Conservation (phyloP, 192 early-diverging fungal genomes). For the Backusella mclennaniae region DNA sequence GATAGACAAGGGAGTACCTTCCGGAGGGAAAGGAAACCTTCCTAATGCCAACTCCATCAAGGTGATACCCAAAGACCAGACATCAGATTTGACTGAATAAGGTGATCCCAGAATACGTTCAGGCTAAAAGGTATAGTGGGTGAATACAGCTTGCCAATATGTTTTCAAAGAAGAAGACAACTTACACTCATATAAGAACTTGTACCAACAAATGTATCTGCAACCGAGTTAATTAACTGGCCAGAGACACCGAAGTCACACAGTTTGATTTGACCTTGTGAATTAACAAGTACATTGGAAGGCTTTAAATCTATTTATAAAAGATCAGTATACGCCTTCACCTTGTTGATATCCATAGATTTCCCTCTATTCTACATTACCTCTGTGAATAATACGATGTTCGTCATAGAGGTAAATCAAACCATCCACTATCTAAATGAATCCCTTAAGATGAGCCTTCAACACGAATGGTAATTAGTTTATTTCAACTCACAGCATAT, state of each 20-base stretch:
- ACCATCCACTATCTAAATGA: slow-evolving; percentile 57
- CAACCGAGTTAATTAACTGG: slow-evolving; percentile 80
- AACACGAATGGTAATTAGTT: not conserved
- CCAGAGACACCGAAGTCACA: slow-evolving; percentile 93
- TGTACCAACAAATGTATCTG: slow-evolving; percentile 85
- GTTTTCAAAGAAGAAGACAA: slow-evolving; percentile 6
- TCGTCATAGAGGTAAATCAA: slow-evolving; percentile 85
- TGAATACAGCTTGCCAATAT: not conserved
- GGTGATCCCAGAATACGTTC: slow-evolving; percentile 77
- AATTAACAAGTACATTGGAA: slow-evolving; percentile 85
- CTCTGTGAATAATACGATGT: slow-evolving; percentile 91
- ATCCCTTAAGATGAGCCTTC: too few relatives aligned
- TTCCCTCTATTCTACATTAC: slow-evolving; percentile 32
- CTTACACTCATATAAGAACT: slow-evolving; percentile 80
- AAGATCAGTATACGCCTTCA: not conserved
- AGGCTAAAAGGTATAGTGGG: slow-evolving; percentile 40
- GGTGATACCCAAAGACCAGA: slow-evolving; percentile 81
- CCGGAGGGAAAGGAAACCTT: slow-evolving; percentile 69
- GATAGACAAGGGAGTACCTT: slow-evolving; percentile 49
- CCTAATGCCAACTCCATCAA: slow-evolving; percentile 81
- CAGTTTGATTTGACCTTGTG: slow-evolving; percentile 74
- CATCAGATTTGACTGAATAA: slow-evolving; percentile 81
- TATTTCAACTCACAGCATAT: slow-evolving; percentile 51
- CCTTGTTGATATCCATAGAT: too few relatives aligned
- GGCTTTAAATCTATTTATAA: slow-evolving; percentile 70